Conservation (phyloP, 2,329 filamentous ascomycete genomes). For the Colletotrichum sp. region DNA sequence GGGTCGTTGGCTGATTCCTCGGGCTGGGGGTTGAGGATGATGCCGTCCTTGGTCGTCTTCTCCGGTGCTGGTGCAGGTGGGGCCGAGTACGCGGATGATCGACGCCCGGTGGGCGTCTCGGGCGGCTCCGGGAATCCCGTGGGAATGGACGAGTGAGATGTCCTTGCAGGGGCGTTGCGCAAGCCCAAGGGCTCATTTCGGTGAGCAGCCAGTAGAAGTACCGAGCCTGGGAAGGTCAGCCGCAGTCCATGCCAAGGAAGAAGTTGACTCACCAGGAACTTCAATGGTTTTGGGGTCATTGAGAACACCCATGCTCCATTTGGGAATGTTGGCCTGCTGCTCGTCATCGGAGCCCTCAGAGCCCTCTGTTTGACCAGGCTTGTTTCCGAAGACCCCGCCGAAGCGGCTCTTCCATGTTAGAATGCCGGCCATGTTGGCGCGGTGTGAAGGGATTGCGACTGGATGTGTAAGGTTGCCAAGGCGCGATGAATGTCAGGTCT, state of each 20-base stretch:
- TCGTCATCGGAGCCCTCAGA: neutral
- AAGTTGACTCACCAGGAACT: conserved; percentile 72
- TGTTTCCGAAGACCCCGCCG: conserved; percentile 18
- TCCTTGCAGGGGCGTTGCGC: conserved; percentile 60
- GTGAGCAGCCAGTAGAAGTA: conserved; percentile 59
- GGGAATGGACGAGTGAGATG: conserved; percentile 63
- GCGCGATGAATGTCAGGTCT: neutral
- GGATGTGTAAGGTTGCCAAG: neutral
- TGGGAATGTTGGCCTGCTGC: conserved; percentile 31
- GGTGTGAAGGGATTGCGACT: neutral
- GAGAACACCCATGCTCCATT: conserved; percentile 78
- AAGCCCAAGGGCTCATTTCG: conserved; percentile 66
- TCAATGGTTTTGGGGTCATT: conserved; percentile 83
- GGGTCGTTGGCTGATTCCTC: conserved; percentile 92
- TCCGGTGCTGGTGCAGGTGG: conserved; percentile 24
- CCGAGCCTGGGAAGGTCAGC: conserved; percentile 50
- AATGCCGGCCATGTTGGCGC: neutral
- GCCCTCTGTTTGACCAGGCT: neutral
- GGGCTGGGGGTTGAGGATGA: conserved; percentile 90
- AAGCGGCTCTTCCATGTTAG: conserved; percentile 15
- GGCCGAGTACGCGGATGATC: neutral
- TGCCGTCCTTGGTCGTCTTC: conserved; percentile 84
- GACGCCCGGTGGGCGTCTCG: conserved; percentile 21
- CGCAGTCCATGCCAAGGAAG: neutral
- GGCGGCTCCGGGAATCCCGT: conserved; percentile 37